phyloP scores from a whole-genome alignment of 2,329 filamentous ascomycete species.

The Penicillium decumbens region DNA sequence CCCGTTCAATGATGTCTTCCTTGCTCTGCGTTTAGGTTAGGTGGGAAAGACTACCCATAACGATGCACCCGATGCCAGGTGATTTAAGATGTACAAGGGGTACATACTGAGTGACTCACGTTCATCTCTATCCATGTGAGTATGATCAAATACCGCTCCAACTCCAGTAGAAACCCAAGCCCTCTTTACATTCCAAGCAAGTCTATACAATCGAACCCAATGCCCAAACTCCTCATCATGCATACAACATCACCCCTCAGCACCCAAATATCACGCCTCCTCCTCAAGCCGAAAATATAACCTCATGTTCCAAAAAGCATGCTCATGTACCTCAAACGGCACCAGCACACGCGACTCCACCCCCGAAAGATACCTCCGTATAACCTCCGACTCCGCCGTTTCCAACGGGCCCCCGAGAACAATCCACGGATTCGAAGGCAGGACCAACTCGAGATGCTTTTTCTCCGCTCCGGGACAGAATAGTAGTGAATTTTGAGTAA shows the following conservation, averaged over 20 bases:
- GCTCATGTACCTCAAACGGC: slow-evolving; percentile 29
- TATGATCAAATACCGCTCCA: neutral
- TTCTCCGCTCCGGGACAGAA: slow-evolving; percentile 58
- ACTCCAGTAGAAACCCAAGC: neutral
- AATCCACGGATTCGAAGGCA: slow-evolving; percentile 49
- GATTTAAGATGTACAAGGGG: neutral
- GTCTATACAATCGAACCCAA: too few relatives aligned
- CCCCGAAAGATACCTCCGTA: slow-evolving; percentile 18
- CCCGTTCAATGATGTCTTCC: neutral
- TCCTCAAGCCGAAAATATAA: slow-evolving; percentile 26
- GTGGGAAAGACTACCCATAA: neutral
- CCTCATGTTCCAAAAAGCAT: slow-evolving; percentile 39
- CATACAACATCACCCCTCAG: neutral
- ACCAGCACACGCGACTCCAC: slow-evolving; percentile 26
- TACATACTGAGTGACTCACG: neutral
- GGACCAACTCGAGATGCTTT: slow-evolving; percentile 49
- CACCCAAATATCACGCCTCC: neutral
- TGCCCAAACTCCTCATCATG: neutral
- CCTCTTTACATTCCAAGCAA: neutral
- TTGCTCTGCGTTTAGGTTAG: neutral
- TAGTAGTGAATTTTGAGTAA: slow-evolving; percentile 51
- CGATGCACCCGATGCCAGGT: too few relatives aligned
- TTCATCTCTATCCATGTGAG: neutral
- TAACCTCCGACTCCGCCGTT: slow-evolving; percentile 24
- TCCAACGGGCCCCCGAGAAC: slow-evolving; percentile 54